Evolutionary conservation across 768 basidiomycete genomes (phyloP).

Genomic region (Amanita molliuscula): DNA sequence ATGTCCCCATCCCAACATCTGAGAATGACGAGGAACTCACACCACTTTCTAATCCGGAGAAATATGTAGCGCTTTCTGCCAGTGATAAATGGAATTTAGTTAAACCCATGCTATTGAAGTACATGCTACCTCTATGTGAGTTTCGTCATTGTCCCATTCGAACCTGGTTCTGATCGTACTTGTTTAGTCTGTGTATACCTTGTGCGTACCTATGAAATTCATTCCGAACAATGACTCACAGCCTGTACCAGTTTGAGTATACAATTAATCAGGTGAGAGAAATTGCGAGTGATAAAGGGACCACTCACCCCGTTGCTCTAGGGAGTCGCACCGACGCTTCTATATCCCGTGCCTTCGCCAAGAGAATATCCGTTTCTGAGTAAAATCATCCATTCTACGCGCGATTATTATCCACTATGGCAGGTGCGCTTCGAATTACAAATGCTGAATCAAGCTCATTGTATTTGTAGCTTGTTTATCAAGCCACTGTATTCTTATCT

Average conservation of each 20-base stretch:
- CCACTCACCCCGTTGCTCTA: slow-evolving; percentile 15
- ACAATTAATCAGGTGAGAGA: slow-evolving; percentile 70
- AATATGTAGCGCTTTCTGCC: slow-evolving; percentile 43
- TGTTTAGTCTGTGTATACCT: slow-evolving; percentile 33
- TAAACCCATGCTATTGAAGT: slow-evolving; percentile 66
- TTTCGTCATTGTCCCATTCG: slow-evolving; percentile 11
- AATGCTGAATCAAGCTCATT: slow-evolving; percentile 44
- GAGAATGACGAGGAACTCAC: slow-evolving; percentile 35
- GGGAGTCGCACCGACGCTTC: slow-evolving; percentile 83
- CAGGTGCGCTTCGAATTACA: slow-evolving; percentile 38
- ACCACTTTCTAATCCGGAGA: slow-evolving; percentile 25
- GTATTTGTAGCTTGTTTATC: slow-evolving; percentile 62
- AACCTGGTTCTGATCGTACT: background rate
- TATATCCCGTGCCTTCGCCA: slow-evolving; percentile 73
- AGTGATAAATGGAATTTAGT: slow-evolving; percentile 77
- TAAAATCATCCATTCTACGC: slow-evolving; percentile 69
- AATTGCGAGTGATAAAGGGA: background rate
- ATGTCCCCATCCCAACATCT: slow-evolving; percentile 31
- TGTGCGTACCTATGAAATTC: slow-evolving; percentile 20
- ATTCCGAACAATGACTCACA: slow-evolving; percentile 2
- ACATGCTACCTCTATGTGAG: slow-evolving; percentile 92
- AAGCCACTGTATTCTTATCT: slow-evolving; percentile 87
- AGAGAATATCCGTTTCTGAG: slow-evolving; percentile 53
- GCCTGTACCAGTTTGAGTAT: slow-evolving; percentile 63
- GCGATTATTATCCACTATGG: slow-evolving; percentile 96